A percentile compares a stretch with the other conserved stretches of the same genome.
Conservation (phyloP, 2,329 filamentous ascomycete genomes). For the Penicillium sp. region DNA sequence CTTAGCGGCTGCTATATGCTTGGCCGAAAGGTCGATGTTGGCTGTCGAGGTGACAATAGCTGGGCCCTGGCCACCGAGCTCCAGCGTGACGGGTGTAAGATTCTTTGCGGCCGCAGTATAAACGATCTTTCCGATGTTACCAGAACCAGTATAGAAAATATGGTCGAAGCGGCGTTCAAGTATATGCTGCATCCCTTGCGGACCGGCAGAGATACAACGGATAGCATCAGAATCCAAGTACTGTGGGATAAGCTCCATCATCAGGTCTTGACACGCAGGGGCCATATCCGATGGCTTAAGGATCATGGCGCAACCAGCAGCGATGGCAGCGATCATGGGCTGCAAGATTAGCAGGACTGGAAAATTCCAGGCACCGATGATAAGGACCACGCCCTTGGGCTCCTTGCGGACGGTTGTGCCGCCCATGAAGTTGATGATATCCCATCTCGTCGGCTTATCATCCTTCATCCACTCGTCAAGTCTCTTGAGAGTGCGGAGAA, state of each 20-base stretch:
- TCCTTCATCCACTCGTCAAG: constrained; percentile 45
- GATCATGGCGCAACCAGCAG: constrained; percentile 44
- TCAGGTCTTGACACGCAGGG: constrained; percentile 33
- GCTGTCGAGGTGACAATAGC: constrained; percentile 45
- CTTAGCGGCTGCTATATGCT: constrained; percentile 46
- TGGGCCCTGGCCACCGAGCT: constrained; percentile 49
- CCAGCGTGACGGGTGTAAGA: constrained; percentile 47
- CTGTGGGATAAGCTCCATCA: constrained; percentile 41
- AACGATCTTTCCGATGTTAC: constrained; percentile 40
- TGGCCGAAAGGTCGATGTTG: constrained; percentile 45
- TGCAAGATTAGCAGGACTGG: constrained; percentile 42
- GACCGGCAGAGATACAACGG: constrained; percentile 37
- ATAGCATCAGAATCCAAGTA: constrained; percentile 47
- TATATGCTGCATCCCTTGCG: constrained; percentile 38
- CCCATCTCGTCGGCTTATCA: constrained; percentile 26
- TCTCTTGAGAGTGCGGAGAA: constrained; percentile 39
- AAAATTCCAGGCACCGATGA: constrained; percentile 52
- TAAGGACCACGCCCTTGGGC: constrained; percentile 46
- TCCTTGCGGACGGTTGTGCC: constrained; percentile 42
- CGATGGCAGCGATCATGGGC: constrained; percentile 46
- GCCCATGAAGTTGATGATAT: constrained; percentile 32
- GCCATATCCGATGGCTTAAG: constrained; percentile 50
- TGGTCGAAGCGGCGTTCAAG: constrained; percentile 44
- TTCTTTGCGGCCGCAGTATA: constrained; percentile 45
- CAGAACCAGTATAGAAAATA: constrained; percentile 50